Evolutionary conservation across 352 stramenopile species (phyloP), one percentile per base, ranked within the genome.

Genomic region (Pythium phragmitis): DNA sequence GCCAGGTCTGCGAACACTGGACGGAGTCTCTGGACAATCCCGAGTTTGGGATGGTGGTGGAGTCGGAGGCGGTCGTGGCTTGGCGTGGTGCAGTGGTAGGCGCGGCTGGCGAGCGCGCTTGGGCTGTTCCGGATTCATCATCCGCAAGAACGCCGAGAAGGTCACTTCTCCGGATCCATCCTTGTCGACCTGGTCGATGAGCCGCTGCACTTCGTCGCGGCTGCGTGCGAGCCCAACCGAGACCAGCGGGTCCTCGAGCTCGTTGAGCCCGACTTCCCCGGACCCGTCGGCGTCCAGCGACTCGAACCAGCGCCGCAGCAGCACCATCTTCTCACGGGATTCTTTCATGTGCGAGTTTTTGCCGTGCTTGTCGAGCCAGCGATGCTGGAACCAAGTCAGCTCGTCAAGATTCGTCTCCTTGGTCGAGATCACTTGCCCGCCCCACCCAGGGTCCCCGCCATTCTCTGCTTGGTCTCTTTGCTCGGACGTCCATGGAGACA

Each of bases 221-320:
- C 65, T 88, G 8, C 77, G 72, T 23, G 87, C 88, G 23, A 96
- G 74, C 1, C 88, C 88, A 13, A 95, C 85, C 0, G 86, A 95
- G n/a, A 96, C 80, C 14, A 96, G 74, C n/a, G 88, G 88, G 36
- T 95, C 85, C 41, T 92, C 85, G 11, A 96, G 74, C 50, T 96
- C 87, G 57, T 92, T 79, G 14, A 96, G 55, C 3, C 87, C 85
- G 19, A 96, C 84, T 49, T 90, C 85, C 3, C 87, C 88, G 1
- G 81, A 91, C 17, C 84, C 82, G 37, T 96, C 88, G 1, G 79
- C 60, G 58, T 96, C 88, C n/a, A 96, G 74, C n/a, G 79, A 94
- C 50, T 91, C 82, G 51, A 96, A 96, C 88, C 88, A 96, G 33
- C 76, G 81, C 3, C 81, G 65, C 68, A 95, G 77, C 14, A 94